phyloP scores from a whole-genome alignment of 2,329 filamentous ascomycete species.

The Sclerotinia borealis region DNA sequence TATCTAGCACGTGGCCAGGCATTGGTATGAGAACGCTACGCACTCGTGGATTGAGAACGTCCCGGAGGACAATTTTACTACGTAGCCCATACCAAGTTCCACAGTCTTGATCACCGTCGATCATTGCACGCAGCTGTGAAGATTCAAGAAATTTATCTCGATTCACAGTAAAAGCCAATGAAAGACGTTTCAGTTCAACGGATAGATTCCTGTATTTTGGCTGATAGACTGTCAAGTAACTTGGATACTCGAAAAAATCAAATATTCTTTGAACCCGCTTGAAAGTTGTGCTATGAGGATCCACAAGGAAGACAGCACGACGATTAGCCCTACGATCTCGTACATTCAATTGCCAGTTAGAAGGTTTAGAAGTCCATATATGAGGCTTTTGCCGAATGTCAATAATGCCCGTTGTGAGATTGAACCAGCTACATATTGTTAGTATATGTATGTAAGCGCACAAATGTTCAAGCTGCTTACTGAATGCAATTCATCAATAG shows the following conservation, averaged over 20 bases:
- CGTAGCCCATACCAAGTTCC: constrained; percentile 55
- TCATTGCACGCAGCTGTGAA: constrained; percentile 42
- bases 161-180: constrained; percentile 50
- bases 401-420: constrained; percentile 40
- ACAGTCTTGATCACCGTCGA: constrained; percentile 52
- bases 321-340: constrained; percentile 26
- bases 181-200: constrained; percentile 46
- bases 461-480: neutral
- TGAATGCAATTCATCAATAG: constrained; percentile 48
- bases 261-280: constrained; percentile 41
- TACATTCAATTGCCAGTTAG: constrained; percentile 39
- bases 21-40: constrained; percentile 51
- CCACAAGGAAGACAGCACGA: constrained; percentile 37
- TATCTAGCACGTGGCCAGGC: constrained; percentile 29
- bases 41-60: constrained; percentile 34
- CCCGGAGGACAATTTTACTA: constrained; percentile 51
- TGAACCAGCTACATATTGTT: constrained; percentile 41
- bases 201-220: constrained; percentile 32
- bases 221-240: constrained; percentile 43
- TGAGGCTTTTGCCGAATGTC: constrained; percentile 44
- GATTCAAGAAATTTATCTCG: constrained; percentile 38
- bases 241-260: constrained; percentile 41
- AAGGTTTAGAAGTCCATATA: constrained; percentile 36
- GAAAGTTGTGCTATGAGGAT: constrained; percentile 41
- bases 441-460: neutral